These are phyloP conservation scores for Diaporthe velutina DNA, from an alignment of 2,329 filamentous ascomycete species.

Conservation along the genomic window DNA sequence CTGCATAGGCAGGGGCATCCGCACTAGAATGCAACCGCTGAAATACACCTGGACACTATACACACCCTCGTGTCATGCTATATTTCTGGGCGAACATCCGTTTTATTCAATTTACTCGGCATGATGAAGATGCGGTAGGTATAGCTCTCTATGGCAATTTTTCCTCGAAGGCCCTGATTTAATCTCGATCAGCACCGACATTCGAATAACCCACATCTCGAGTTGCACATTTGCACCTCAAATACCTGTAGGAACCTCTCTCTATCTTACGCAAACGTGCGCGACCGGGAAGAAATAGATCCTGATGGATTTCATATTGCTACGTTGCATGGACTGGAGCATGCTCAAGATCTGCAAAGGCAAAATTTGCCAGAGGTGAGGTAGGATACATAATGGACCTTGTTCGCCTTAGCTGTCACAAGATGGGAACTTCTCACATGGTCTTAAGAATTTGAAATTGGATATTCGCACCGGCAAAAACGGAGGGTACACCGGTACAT, in stretches of 20 bases:
- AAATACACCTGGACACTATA: too few species aligned
- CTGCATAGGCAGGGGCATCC: neutral
- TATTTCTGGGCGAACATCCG: neutral
- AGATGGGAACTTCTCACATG: too few species aligned
- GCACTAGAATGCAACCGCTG: too few species aligned
- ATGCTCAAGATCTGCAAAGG: neutral
- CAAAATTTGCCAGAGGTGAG: neutral
- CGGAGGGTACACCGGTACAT: too few species aligned
- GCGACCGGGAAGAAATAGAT: neutral
- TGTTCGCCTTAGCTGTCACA: too few species aligned
- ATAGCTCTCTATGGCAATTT: neutral
- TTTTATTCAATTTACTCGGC: neutral
- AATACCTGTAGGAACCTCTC: neutral
- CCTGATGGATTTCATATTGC: neutral
- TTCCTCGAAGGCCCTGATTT: neutral
- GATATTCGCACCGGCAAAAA: too few species aligned
- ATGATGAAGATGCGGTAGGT: neutral
- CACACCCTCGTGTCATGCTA: neutral
- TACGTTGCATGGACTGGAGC: too few species aligned
- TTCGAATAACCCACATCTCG: neutral
- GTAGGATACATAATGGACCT: too few species aligned
- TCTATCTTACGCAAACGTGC: neutral
- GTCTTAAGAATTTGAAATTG: too few species aligned
- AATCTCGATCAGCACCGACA: neutral
- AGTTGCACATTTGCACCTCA: neutral